Evolutionary conservation across 2,329 filamentous ascomycete species (phyloP).

Genomic region (Emmonsiellopsis sp.): DNA sequence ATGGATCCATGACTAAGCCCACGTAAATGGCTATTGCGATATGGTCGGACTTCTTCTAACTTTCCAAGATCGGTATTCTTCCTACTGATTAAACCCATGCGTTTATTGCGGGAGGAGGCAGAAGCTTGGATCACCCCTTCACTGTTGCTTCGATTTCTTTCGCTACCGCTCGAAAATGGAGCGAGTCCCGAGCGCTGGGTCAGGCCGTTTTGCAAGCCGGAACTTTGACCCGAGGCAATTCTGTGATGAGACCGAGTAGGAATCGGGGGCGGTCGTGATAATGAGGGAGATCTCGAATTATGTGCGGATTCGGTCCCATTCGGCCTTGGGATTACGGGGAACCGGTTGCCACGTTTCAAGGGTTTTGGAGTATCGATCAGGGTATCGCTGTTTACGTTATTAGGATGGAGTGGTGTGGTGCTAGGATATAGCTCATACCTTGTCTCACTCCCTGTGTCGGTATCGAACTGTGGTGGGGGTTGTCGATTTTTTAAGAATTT

Average conservation of each 20-base stretch:
- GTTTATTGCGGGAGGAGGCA: slow-evolving; percentile 41
- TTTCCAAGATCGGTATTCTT: slow-evolving; percentile 47
- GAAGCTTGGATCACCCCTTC: slow-evolving; percentile 48
- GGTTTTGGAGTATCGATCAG: slow-evolving; percentile 69
- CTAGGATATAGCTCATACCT: slow-evolving; percentile 21
- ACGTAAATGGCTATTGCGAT: slow-evolving; percentile 47
- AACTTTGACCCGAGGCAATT: slow-evolving; percentile 35
- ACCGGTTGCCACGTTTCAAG: slow-evolving; percentile 48
- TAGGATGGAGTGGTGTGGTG: background rate
- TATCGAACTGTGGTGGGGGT: slow-evolving; percentile 28
- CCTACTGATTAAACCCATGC: slow-evolving; percentile 52
- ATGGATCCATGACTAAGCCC: slow-evolving; percentile 51
- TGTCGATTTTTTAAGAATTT: slow-evolving; percentile 45
- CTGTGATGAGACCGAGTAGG: slow-evolving; percentile 75
- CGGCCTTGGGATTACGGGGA: slow-evolving; percentile 46
- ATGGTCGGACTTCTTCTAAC: slow-evolving; percentile 43
- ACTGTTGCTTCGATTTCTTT: slow-evolving; percentile 52
- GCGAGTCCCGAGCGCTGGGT: slow-evolving; percentile 64
- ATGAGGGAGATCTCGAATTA: slow-evolving; percentile 59
- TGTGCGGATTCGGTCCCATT: slow-evolving; percentile 59
- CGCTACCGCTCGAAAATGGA: slow-evolving; percentile 57
- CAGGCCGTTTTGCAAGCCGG: slow-evolving; percentile 30
- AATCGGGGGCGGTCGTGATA: slow-evolving; percentile 63
- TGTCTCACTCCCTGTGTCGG: slow-evolving; percentile 39
- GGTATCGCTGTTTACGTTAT: slow-evolving; percentile 52